Percentiles rank a stretch among this genome's conserved stretches.
phyloP scores from a whole-genome alignment of 2,329 filamentous ascomycete species.

The Daldinia sp. region DNA sequence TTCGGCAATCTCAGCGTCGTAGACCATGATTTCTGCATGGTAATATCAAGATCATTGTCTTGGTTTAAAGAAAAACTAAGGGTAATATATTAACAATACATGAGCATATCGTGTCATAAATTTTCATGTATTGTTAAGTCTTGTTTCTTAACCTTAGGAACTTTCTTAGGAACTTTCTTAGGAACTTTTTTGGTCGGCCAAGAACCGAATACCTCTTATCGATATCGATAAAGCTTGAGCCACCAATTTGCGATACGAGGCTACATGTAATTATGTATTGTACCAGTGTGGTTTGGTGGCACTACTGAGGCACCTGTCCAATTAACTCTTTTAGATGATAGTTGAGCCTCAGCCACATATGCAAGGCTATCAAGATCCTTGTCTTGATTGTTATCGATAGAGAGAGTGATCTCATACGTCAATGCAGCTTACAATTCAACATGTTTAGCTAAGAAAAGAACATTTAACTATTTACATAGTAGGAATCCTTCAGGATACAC shows the following conservation, averaged over 20 bases:
- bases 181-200: background rate
- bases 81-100: background rate
- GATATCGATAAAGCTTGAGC: background rate
- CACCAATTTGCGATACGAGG: background rate
- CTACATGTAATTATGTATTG: background rate
- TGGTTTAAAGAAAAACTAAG: constrained; percentile 11
- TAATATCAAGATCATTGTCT: constrained; percentile 37
- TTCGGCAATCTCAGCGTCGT: constrained; percentile 79
- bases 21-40: constrained; percentile 70
- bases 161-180: background rate
- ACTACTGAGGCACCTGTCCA: no score
- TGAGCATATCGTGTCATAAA: constrained; percentile 14
- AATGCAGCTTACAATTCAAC: background rate
- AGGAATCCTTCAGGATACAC: background rate
- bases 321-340: background rate
- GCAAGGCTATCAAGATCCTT: background rate
- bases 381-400: constrained; percentile 16
- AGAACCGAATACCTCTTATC: background rate
- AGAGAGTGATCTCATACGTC: constrained; percentile 30
- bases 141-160: no score
- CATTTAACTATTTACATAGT: no score
- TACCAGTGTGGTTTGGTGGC: no score
- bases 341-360: background rate
- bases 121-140: constrained; percentile 6
- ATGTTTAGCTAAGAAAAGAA: background rate